Conservation (phyloP, 805 yeast species). For the Kazachstania taianensis region DNA sequence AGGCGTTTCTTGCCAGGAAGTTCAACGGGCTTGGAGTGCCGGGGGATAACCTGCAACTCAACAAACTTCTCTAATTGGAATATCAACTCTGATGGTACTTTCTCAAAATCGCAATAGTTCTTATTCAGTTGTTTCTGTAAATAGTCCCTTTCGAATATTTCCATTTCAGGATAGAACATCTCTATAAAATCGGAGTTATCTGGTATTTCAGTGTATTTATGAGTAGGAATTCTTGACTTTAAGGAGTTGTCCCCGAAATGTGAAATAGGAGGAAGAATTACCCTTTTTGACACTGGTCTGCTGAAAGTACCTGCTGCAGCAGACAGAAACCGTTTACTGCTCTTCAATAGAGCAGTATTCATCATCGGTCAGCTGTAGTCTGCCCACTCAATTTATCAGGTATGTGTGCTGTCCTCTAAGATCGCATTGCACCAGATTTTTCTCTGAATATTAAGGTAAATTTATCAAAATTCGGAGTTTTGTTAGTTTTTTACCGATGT, state of each 20-base stretch:
- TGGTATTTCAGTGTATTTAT: slow-evolving; percentile 38
- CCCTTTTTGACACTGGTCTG: slow-evolving; percentile 13
- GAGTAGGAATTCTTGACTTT: slow-evolving; percentile 8
- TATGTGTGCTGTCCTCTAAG: too few species aligned
- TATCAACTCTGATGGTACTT: slow-evolving; percentile 32
- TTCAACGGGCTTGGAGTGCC: slow-evolving; percentile 5
- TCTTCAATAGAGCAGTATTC: too few species aligned
- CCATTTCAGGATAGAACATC: slow-evolving; percentile 37
- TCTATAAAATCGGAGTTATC: slow-evolving; percentile 41
- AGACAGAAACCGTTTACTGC: too few species aligned
- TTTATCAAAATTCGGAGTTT: too few species aligned
- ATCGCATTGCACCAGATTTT: too few species aligned
- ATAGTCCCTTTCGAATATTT: slow-evolving; percentile 12
- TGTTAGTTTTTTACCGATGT: too few species aligned
- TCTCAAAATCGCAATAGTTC: slow-evolving; percentile 31
- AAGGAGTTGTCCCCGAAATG: slow-evolving; percentile 7
- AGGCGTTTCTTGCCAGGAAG: neutral
- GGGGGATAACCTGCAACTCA: slow-evolving; percentile 24
- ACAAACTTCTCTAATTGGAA: slow-evolving; percentile 32
- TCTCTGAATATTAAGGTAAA: too few species aligned
- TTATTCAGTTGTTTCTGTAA: slow-evolving; percentile 18
- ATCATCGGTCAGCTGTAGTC: too few species aligned
- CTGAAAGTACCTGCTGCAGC: too few species aligned
- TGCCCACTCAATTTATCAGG: too few species aligned
- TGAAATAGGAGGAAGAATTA: slow-evolving; percentile 16